Conservation (phyloP, 1,284 basidiomycete species). For the Heliocybe sulcata region DNA sequence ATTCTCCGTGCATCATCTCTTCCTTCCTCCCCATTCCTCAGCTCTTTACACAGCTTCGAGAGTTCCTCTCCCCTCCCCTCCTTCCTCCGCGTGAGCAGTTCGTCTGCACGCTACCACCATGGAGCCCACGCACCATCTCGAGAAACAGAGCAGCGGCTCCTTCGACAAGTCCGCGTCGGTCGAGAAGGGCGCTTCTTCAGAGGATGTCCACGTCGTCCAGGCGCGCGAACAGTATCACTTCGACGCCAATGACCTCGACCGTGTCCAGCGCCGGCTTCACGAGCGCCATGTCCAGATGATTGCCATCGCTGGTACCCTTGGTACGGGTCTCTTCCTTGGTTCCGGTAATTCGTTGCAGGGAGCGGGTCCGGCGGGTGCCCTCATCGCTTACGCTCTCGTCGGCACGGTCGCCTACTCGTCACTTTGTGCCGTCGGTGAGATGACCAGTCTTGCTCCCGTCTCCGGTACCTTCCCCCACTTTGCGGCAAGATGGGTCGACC, state of each 20-base stretch:
- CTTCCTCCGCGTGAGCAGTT: background rate
- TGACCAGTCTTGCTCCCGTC: conserved; percentile 67
- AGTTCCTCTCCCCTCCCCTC: background rate
- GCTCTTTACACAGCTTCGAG: background rate
- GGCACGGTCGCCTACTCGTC: conserved; percentile 58
- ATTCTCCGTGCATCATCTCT: background rate
- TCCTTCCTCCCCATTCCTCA: background rate
- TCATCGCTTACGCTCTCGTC: conserved; percentile 55
- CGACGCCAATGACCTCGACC: conserved; percentile 52
- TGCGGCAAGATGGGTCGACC: conserved; percentile 69
- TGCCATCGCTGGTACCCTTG: conserved; percentile 2
- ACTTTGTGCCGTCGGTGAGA: conserved; percentile 61
- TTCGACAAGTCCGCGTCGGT: background rate
- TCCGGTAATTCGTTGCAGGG: conserved; percentile 53
- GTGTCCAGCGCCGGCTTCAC: conserved; percentile 55
- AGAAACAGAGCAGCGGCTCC: background rate
- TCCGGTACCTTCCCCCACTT: conserved; percentile 71
- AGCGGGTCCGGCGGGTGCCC: conserved; percentile 57
- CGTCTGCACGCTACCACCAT: background rate
- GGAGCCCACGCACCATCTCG: background rate
- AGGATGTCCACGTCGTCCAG: background rate
- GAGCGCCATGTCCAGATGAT: conserved; percentile 70
- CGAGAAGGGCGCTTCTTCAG: background rate
- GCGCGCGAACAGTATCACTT: conserved; percentile 19
- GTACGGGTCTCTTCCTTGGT: conserved; percentile 76